Base-by-base conservation (phyloP, 2,329 filamentous ascomycete species). In the Aureobasidium melanogenum region DNA sequence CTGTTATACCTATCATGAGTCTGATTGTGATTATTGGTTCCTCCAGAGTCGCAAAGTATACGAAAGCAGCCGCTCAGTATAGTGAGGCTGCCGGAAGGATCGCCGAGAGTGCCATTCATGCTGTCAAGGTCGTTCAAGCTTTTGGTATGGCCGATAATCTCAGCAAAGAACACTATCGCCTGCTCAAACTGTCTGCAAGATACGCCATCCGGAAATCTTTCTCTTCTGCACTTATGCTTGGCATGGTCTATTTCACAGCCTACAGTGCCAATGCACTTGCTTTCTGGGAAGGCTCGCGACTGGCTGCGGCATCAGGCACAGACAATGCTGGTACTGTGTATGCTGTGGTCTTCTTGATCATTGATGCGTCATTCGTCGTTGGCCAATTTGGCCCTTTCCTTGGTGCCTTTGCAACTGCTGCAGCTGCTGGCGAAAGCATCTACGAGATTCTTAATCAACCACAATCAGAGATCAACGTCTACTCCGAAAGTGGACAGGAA, bases 361-460 rank as follows among this genome's bases (percentile, higher is more conserved):
- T 87, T 1, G 84, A 87, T 64, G 83, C 83, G 28, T 84, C 83
- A 9, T 82, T 88, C 52, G 79, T 87, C 36, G 76, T 88, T 26
- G 83, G 84, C 32, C 80, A 81, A 57, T 82, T 87, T 54, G 84
- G 84, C 0, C 85, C 85, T 0, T 79, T 87, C 52, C 72, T 88
- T 15, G 83, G 84, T 71, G 79, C 69, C 66, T 82, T 76, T 68
- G 76, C 74, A 70, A 74, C 74, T 34, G 84, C 84, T 0, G 78
- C 82, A 2, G 77, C 82, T 1, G 77, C 79, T 4, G 77, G 78
- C 14, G 73, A 75, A 47, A 72, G 74, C 34, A 76, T 82, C 22
- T 72, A 76, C 22, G 71, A 74, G 17, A 70, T 81, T 5, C 66
- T 80, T 8, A 73, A 80, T 32, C 71, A 75, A 50, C 72, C 74